These are phyloP conservation scores for Scytalidium sp. DNA, from an alignment of 2,329 filamentous ascomycete species.

Conservation along the genomic window DNA sequence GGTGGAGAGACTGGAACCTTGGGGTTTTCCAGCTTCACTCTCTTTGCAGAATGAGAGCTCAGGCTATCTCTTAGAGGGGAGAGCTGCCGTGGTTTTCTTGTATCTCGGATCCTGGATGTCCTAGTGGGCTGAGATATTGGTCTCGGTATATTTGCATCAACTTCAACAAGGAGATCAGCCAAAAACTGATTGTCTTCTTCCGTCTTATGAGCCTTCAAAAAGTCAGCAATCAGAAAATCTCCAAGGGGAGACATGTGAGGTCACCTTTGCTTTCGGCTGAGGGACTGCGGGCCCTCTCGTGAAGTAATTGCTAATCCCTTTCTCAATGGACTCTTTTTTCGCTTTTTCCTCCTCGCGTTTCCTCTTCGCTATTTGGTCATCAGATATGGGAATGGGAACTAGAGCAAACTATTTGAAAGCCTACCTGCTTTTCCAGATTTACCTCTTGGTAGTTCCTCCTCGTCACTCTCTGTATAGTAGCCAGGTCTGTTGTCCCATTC, in stretches of 20 bases:
- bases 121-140: conserved; percentile 60
- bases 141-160: conserved; percentile 72
- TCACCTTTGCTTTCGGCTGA: conserved; percentile 78
- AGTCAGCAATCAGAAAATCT: conserved; percentile 18
- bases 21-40: conserved; percentile 50
- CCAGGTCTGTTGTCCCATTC: conserved; percentile 72
- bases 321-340: conserved; percentile 81
- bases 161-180: conserved; percentile 77
- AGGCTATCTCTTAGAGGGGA: conserved; percentile 63
- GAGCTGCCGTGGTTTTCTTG: conserved; percentile 74
- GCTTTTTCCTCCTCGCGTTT: conserved; percentile 85
- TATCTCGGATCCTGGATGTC: conserved; percentile 69
- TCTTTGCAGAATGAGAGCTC: conserved; percentile 54
- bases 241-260: conserved; percentile 7
- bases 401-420: background rate
- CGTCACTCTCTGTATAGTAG: conserved; percentile 75
- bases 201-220: conserved; percentile 64
- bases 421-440: conserved; percentile 43
- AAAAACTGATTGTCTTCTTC: conserved; percentile 90
- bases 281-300: conserved; percentile 66
- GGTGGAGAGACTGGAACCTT: conserved; percentile 44
- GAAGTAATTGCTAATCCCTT: conserved; percentile 93
- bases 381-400: background rate
- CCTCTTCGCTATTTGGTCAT: conserved; percentile 63
- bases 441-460: conserved; percentile 50